phyloP scores from a whole-genome alignment of 805 yeast genomes.

The Kazachstania bromeliacearum region DNA sequence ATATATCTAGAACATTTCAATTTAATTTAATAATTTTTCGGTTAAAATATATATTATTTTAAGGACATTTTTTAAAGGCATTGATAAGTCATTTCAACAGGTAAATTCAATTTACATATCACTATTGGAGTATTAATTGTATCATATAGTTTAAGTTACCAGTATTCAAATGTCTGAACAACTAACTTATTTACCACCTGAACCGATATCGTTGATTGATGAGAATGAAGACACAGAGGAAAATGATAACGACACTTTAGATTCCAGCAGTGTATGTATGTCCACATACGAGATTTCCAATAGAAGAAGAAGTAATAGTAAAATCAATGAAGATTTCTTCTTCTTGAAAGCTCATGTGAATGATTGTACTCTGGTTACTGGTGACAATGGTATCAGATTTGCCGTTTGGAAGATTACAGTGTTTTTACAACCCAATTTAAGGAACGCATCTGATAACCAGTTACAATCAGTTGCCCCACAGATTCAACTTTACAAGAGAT shows the following conservation, averaged over 20 bases:
- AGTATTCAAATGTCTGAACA: slow-evolving; percentile 9
- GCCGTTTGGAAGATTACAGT: slow-evolving; percentile 26
- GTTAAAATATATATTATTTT: too few species aligned
- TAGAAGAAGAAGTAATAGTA: slow-evolving; percentile 5
- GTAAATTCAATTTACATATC: too few species aligned
- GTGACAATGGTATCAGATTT: slow-evolving; percentile 19
- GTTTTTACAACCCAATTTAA: slow-evolving; percentile 9
- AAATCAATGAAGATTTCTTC: slow-evolving; percentile 9
- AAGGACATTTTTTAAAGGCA: too few species aligned
- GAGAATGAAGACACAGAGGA: slow-evolving; percentile 9
- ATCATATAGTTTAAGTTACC: too few species aligned
- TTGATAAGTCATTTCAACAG: too few species aligned
- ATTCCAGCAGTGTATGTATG: neutral
- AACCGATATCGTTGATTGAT: slow-evolving; percentile 20
- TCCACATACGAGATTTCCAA: neutral
- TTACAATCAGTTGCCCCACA: slow-evolving; percentile 7
- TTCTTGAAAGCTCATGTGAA: slow-evolving; percentile 13
- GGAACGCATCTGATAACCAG: slow-evolving; percentile 1
- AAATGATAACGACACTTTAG: neutral
- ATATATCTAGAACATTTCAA: too few species aligned
- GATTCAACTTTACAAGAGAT: slow-evolving; percentile 47
- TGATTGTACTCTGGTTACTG: slow-evolving; percentile 24
- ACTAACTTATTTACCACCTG: slow-evolving; percentile 15
- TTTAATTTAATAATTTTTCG: too few species aligned
- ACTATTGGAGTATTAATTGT: too few species aligned